Percentiles rank a stretch among this genome's conserved stretches.
Evolutionary conservation across 768 basidiomycete genomes (phyloP).

Genomic region (Omphalotus guepiniiformis): DNA sequence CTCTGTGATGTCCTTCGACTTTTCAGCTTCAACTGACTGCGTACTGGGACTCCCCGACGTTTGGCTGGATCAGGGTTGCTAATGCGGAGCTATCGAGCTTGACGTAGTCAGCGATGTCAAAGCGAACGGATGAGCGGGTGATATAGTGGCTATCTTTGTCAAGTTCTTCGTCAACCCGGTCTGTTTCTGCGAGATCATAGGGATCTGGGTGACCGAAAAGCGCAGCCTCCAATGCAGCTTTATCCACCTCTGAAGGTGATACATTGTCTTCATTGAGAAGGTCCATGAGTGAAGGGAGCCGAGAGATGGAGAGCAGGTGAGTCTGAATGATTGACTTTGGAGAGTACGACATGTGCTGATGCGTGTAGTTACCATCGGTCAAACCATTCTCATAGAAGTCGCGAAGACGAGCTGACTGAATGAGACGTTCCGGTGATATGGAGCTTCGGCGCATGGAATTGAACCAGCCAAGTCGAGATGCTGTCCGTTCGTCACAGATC

Average conservation of each 20-base stretch:
- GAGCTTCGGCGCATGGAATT: slow-evolving; percentile 21
- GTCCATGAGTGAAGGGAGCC: too few relatives aligned
- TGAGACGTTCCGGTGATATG: slow-evolving; percentile 20
- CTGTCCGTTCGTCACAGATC: slow-evolving; percentile 25
- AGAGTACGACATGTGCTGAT: not conserved
- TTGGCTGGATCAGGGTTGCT: slow-evolving; percentile 2
- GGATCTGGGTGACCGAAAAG: slow-evolving; percentile 5
- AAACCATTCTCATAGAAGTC: not conserved
- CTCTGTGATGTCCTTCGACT: not conserved
- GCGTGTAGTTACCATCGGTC: not conserved
- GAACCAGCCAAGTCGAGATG: slow-evolving; percentile 23
- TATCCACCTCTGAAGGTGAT: not conserved
- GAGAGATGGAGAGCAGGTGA: too few relatives aligned
- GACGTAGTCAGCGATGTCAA: slow-evolving; percentile 4
- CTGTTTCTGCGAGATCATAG: slow-evolving; percentile 2
- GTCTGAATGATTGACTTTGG: too few relatives aligned
- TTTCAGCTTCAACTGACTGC: not conserved
- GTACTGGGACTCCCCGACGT: too few relatives aligned
- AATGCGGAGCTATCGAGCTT: slow-evolving; percentile 4
- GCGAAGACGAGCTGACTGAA: slow-evolving; percentile 19
- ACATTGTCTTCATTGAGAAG: not conserved
- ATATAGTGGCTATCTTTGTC: not conserved
- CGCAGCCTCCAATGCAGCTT: not conserved
- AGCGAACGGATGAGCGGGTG: not conserved
- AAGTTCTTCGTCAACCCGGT: not conserved